Evolutionary conservation across 164 flowering plant genomes (phyloP).

Genomic region (Chimonanthus salicifolius): DNA sequence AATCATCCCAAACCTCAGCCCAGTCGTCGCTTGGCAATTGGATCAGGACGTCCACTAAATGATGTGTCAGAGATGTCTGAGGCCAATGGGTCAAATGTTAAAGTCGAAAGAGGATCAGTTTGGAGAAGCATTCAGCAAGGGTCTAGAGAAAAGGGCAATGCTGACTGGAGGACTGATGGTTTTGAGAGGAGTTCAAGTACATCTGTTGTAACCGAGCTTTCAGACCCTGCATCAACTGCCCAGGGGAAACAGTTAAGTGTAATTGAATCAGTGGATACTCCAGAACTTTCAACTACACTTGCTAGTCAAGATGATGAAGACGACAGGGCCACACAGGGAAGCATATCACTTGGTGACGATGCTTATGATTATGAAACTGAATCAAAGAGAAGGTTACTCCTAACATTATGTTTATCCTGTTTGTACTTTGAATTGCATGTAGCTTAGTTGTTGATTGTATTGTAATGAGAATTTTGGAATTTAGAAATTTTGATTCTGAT

Average conservation of each 20-base stretch:
- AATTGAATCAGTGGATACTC: conserved; percentile 48
- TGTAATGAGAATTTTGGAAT: neutral
- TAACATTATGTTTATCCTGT: neutral
- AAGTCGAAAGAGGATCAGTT: conserved; percentile 40
- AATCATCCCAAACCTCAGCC: conserved; percentile 70
- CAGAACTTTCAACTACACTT: conserved; percentile 60
- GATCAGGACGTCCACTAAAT: conserved; percentile 29
- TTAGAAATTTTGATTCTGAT: neutral
- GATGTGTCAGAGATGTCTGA: conserved; percentile 39
- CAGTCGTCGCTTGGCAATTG: conserved; percentile 37
- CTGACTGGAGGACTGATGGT: conserved; percentile 47
- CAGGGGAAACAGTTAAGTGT: conserved; percentile 33
- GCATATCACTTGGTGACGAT: conserved; percentile 45
- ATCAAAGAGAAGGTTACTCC: conserved; percentile 58
- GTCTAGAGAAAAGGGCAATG: conserved; percentile 29
- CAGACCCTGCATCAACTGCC: conserved; percentile 42
- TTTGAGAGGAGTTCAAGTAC: conserved; percentile 56
- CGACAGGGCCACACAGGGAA: conserved; percentile 51
- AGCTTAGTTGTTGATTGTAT: neutral
- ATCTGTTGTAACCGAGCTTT: conserved; percentile 52
- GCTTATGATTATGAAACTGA: conserved; percentile 61
- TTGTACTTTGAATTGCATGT: neutral
- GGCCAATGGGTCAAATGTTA: conserved; percentile 26
- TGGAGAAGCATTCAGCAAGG: conserved; percentile 43
- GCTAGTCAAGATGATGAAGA: conserved; percentile 56